These are phyloP conservation scores for Aspergillus brunneoviolaceus DNA, from an alignment of 2,329 filamentous ascomycete species.

Conservation along the genomic window DNA sequence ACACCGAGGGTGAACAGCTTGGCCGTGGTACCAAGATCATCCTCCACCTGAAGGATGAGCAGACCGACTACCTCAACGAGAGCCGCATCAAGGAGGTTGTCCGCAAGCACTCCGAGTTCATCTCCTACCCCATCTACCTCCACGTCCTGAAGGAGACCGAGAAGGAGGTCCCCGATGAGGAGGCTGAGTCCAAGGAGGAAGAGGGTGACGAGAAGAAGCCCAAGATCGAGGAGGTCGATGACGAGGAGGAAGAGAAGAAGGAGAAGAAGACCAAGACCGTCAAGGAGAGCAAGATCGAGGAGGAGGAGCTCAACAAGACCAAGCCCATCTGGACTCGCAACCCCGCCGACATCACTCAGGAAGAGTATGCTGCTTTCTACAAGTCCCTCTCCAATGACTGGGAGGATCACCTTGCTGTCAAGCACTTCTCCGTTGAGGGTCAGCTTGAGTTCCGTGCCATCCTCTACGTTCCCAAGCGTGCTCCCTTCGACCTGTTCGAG, in stretches of 20 bases:
- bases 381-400: slow-evolving; percentile 99
- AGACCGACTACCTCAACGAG: slow-evolving; percentile 97
- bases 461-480: slow-evolving; percentile 98
- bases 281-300: slow-evolving; percentile 97
- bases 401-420: slow-evolving; percentile 99
- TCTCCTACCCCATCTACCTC: slow-evolving; percentile 99
- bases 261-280: slow-evolving; percentile 98
- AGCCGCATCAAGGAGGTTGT: slow-evolving; percentile 99
- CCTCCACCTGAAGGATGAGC: slow-evolving; percentile 99
- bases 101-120: slow-evolving; percentile 99
- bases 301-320: slow-evolving; percentile 99
- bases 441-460: slow-evolving; percentile 99
- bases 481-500: slow-evolving; percentile 99
- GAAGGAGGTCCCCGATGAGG: slow-evolving; percentile 97
- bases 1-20: slow-evolving; percentile 86
- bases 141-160: slow-evolving; percentile 99
- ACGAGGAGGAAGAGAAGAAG: slow-evolving; percentile 82
- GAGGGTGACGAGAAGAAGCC: slow-evolving; percentile 89
- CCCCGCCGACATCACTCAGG: slow-evolving; percentile 87
- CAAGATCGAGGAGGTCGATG: slow-evolving; percentile 90
- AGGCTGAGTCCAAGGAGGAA: slow-evolving; percentile 71
- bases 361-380: slow-evolving; percentile 99
- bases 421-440: slow-evolving; percentile 99
- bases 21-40: slow-evolving; percentile 97
- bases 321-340: slow-evolving; percentile 99